Conservation (phyloP, 805 yeast species). For the Wickerhamomyces xylosicus region DNA sequence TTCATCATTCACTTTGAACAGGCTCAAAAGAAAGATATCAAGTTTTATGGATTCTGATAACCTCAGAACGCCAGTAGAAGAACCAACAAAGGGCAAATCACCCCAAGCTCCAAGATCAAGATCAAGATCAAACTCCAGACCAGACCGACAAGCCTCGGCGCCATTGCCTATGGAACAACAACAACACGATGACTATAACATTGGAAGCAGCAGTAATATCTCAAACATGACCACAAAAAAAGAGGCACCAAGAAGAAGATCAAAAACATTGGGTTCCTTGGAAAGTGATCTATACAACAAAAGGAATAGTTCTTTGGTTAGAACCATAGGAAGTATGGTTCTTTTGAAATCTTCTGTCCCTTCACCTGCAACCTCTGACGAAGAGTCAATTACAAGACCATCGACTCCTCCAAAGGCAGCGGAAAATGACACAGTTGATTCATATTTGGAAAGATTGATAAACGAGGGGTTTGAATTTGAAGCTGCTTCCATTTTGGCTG, state of each 20-base stretch:
- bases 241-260: slow-evolving; percentile 11
- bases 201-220: not conserved
- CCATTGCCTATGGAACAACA: too few relatives aligned
- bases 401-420: slow-evolving; percentile 21
- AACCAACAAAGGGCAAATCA: not conserved
- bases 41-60: not conserved
- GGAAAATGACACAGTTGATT: slow-evolving; percentile 18
- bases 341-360: slow-evolving; percentile 18
- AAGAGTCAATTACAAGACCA: slow-evolving; percentile 6
- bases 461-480: slow-evolving; percentile 22
- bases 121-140: too few relatives aligned
- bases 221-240: not conserved
- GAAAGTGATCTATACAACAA: slow-evolving; percentile 19
- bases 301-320: slow-evolving; percentile 27
- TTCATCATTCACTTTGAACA: not conserved
- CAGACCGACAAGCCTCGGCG: too few relatives aligned
- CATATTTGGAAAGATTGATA: slow-evolving; percentile 18
- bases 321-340: slow-evolving; percentile 26
- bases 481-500: slow-evolving; percentile 21
- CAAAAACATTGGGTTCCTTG: slow-evolving; percentile 17
- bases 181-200: too few relatives aligned
- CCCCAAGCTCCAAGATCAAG: too few relatives aligned
- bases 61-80: not conserved
- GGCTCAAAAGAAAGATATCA: not conserved
- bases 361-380: slow-evolving; percentile 5